Base-by-base conservation (phyloP, 1,284 basidiomycete genomes). In the Blastosporella zonata region DNA sequence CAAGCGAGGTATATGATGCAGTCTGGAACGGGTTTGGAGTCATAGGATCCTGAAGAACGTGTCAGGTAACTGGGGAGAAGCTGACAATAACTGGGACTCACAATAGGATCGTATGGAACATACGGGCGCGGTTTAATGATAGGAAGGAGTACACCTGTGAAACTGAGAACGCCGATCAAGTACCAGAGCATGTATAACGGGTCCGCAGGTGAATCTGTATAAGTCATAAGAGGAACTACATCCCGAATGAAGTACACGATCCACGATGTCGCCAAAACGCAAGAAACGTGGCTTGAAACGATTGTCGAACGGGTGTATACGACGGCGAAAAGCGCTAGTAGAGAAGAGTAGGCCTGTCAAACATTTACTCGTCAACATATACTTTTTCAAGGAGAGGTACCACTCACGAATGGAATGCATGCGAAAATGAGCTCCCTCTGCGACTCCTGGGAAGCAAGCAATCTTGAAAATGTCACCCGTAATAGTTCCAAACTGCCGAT, bases 11-110 rank as follows among this genome's bases (percentile, higher is more conserved):
- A 47, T 72, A 65, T 1, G 79, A 76, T 0, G 79, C 73, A 0
- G 78, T 82, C 59, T 85, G 81, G 54, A 82, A 79, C 0, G 78
- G 77, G 55, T 75, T 75, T 6, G 74, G 69, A 15, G 64, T 59
- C 46, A 62, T 59, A 0, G 69, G 69, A 46, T 72, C 59, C 71
- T 72, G 6, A 17, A 13, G 12, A 31, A 27, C 27, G 49, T 29
- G 41, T 43, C 13, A 38, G 9, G 13, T 20, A 28, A 40, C 25
- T 37, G 13, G 22, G 12, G 31, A 33, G 35, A 28, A 28, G 10
- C 27, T 39, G 12, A 12, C 7, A 21, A 7, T 23, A 6, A 29
- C 13, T 23, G 17, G 15, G 39, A 22, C 47, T 43, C 50, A 70
- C 70, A 55, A 63, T 55, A 33, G 60, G 59, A 46, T 68, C 60